Base-by-base conservation (phyloP, 257 asterid genomes). In the Solanum ahanhuiri region DNA sequence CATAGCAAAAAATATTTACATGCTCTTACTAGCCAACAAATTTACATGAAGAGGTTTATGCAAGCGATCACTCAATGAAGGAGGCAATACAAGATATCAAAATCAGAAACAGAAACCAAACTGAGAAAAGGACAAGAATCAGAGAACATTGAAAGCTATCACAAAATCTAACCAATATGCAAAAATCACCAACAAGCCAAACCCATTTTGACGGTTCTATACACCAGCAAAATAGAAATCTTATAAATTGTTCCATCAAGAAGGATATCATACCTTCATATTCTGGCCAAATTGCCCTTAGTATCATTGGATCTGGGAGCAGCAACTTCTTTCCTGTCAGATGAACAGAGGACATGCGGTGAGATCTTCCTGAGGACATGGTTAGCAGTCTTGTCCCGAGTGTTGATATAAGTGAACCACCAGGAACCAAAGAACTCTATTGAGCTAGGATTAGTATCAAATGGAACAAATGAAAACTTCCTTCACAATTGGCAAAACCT, bases 321-420 rank as follows among this genome's bases (percentile, higher is more conserved):
- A 82, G 22, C 22, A 51, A 82, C 48, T 57, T 35, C 58, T 43
- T 76, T 3, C 87, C 43, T 85, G 12, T 23, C 83, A 30, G 79
- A 72, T 85, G 83, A 25, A 45, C 67, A 12, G 57, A 85, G 82
- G 20, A 48, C 45, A 30, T 39, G 18, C 2, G 1, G 71, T 12
- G 57, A 72, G 58, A 72, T 51, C 83, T 45, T 45, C 51, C 23
- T 71, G 35, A 84, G 76, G 86, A 18, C 35, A 63, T 67, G 28
- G 2, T 3, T 58, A 54, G 70, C 71, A 41, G 83, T 76, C 31
- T 77, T 23, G 23, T 41, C 83, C 83, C 83, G 23, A 23, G 17
- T 41, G 35, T 77, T 43, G 34, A 71, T 85, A 45, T 85, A 85
- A 45, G 82, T 31, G 9, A 82, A 85, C 87, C 82, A 85, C 83